phyloP scores from a whole-genome alignment of 257 asterid species.

The Solanum megistacrolobum region DNA sequence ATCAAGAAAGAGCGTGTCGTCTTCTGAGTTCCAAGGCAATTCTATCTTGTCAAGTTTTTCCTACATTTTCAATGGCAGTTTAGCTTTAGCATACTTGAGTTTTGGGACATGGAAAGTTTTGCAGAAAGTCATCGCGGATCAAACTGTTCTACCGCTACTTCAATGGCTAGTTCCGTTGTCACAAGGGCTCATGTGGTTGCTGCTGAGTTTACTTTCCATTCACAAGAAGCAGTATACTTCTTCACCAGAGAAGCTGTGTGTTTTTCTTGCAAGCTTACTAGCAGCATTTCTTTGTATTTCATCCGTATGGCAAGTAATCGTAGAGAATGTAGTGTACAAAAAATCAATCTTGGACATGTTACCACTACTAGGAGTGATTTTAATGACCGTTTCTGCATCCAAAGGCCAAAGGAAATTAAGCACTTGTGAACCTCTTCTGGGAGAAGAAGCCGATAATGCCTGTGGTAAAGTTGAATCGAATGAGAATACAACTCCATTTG shows the following conservation, averaged over 20 bases:
- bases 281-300: conserved; percentile 9
- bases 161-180: conserved; percentile 5
- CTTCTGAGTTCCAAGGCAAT: neutral
- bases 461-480: neutral
- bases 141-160: conserved; percentile 5
- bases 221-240: neutral
- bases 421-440: conserved; percentile 2
- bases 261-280: neutral
- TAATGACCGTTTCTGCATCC: neutral
- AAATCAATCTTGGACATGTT: conserved; percentile 1
- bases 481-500: conserved; percentile 12
- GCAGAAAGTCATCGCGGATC: neutral
- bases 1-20: neutral
- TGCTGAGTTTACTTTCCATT: neutral
- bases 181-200: conserved; percentile 14
- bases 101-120: conserved; percentile 3
- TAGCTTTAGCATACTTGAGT: conserved; percentile 3
- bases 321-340: neutral
- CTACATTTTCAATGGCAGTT: neutral
- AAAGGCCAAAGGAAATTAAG: neutral
- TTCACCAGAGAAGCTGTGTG: neutral
- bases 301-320: neutral
- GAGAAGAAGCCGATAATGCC: neutral
- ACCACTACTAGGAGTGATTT: conserved; percentile 6
- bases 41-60: conserved; percentile 1